A percentile compares a stretch with the other conserved stretches of the same genome.
These are phyloP conservation scores for Aphanomyces invadans DNA, from an alignment of 352 stramenopile genomes.

Conservation along the genomic window DNA sequence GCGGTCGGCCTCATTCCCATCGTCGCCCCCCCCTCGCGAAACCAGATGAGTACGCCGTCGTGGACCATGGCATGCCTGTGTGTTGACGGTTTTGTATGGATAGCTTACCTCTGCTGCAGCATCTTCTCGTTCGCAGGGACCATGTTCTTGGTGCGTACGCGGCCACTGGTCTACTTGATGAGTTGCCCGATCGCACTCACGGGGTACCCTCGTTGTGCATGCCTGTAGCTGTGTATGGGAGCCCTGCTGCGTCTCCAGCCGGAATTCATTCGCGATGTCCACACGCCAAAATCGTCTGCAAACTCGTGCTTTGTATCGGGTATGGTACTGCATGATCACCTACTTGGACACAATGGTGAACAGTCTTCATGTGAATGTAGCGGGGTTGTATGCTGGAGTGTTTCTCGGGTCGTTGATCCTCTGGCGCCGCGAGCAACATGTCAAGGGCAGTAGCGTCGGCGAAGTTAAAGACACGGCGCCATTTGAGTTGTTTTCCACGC, in stretches of 20 bases:
- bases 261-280: slow-evolving; percentile 58
- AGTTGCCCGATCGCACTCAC: not conserved
- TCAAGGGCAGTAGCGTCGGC: not conserved
- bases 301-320: slow-evolving; percentile 73
- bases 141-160: slow-evolving; percentile 57
- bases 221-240: slow-evolving; percentile 57
- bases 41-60: not conserved
- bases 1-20: not conserved
- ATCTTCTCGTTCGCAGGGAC: slow-evolving; percentile 74
- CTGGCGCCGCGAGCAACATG: slow-evolving; percentile 14
- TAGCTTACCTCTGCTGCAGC: slow-evolving; percentile 64
- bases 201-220: slow-evolving; percentile 4
- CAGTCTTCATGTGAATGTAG: slow-evolving; percentile 8
- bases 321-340: slow-evolving; percentile 28
- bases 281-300: slow-evolving; percentile 59
- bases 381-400: slow-evolving; percentile 16
- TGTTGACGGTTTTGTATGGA: not conserved
- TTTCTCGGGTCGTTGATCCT: slow-evolving; percentile 18
- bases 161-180: too few relatives aligned
- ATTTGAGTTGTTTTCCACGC: slow-evolving; percentile 22
- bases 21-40: not conserved
- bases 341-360: not conserved
- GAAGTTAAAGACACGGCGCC: slow-evolving; percentile 15
- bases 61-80: not conserved
- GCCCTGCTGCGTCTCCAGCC: slow-evolving; percentile 67